phyloP scores from a whole-genome alignment of 2,329 filamentous ascomycete species.

The Ascochyta clinopodiicola region DNA sequence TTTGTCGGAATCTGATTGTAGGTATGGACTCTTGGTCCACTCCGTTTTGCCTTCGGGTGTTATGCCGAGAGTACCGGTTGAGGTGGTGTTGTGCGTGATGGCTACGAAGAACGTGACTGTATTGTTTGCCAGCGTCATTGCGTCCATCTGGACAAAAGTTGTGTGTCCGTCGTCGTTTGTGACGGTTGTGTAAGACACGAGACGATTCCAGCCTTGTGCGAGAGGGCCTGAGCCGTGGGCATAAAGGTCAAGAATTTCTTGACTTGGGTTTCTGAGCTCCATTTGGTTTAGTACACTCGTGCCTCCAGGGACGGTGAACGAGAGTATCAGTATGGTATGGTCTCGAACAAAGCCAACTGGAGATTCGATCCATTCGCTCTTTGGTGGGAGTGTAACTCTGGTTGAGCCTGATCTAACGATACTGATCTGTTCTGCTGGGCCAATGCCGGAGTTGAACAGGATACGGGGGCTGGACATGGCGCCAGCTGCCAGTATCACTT shows the following conservation, averaged over 20 bases:
- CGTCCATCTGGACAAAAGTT: conserved; percentile 49
- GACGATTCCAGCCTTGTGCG: conserved; percentile 50
- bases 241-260: conserved; percentile 23
- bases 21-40: conserved; percentile 55
- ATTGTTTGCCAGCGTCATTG: conserved; percentile 36
- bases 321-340: conserved; percentile 22
- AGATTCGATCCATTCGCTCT: conserved; percentile 28
- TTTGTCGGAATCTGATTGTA: conserved; percentile 53
- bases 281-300: conserved; percentile 18
- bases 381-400: conserved; percentile 22
- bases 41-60: conserved; percentile 41
- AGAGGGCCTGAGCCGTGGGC: conserved; percentile 45
- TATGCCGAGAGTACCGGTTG: conserved; percentile 27
- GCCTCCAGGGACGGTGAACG: conserved; percentile 19
- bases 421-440: conserved; percentile 33
- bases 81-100: conserved; percentile 29
- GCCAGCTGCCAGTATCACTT: conserved; percentile 35
- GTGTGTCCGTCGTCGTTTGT: conserved; percentile 44
- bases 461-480: conserved; percentile 32
- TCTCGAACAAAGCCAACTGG: conserved; percentile 41
- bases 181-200: conserved; percentile 53
- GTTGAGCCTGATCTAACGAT: conserved; percentile 23
- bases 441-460: conserved; percentile 36
- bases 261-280: conserved; percentile 20
- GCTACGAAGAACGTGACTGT: conserved; percentile 24